Conservation (phyloP, 208 protist genomes). For the Trypanosoma caninum region DNA sequence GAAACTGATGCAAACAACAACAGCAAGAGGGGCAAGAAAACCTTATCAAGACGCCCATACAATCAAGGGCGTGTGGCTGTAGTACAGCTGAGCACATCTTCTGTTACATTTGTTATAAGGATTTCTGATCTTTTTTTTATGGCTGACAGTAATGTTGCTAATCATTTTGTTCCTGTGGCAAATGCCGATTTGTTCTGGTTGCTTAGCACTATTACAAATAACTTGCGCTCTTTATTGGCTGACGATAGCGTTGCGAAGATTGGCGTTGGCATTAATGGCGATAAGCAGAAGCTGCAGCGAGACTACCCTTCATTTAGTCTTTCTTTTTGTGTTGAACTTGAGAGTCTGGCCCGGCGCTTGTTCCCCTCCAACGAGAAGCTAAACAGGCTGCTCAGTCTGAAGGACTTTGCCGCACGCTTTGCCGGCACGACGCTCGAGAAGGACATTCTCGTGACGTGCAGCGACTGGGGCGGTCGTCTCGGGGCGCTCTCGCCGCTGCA, state of each 20-base stretch:
- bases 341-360: slow-evolving; percentile 24
- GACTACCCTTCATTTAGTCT: slow-evolving; percentile 35
- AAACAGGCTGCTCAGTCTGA: slow-evolving; percentile 28
- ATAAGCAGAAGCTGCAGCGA: slow-evolving; percentile 43
- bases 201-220: slow-evolving; percentile 17
- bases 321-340: slow-evolving; percentile 40
- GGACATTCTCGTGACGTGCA: slow-evolving; percentile 40
- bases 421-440: slow-evolving; percentile 36
- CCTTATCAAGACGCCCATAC: background rate
- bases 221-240: slow-evolving; percentile 27
- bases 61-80: slow-evolving; percentile 36
- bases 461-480: slow-evolving; percentile 50
- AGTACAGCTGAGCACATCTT: slow-evolving; percentile 49
- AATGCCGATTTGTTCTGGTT: slow-evolving; percentile 20
- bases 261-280: slow-evolving; percentile 52
- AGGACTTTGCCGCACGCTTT: slow-evolving; percentile 35
- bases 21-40: background rate
- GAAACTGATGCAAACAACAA: background rate
- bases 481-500: slow-evolving; percentile 49
- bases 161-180: slow-evolving; percentile 1
- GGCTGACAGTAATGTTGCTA: slow-evolving; percentile 11
- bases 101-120: slow-evolving; percentile 41
- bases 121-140: slow-evolving; percentile 36
- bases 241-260: slow-evolving; percentile 31
- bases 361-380: background rate